A percentile compares a stretch with the other conserved stretches of the same genome.
phyloP scores from a whole-genome alignment of 305 asterid species.

The Ilex paraguariensis region DNA sequence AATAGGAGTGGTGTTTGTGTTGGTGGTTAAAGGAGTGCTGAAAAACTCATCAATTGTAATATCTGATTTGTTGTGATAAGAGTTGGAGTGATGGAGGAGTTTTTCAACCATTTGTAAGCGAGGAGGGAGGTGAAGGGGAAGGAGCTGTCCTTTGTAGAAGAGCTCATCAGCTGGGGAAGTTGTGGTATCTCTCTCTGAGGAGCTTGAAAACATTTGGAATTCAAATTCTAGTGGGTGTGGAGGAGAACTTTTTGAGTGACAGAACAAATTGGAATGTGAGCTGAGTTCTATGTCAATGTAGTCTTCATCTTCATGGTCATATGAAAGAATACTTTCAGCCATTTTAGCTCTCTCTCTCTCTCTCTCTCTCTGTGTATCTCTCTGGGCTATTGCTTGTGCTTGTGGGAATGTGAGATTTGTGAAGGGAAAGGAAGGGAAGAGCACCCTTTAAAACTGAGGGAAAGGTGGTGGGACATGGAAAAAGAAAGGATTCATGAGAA shows the following conservation, averaged over 20 bases:
- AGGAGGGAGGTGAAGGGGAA: slow-evolving; percentile 89
- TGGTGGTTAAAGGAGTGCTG: slow-evolving; percentile 54
- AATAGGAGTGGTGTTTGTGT: slow-evolving; percentile 23
- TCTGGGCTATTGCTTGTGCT: not conserved
- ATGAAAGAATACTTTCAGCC: slow-evolving; percentile 35
- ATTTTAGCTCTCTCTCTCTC: slow-evolving; percentile 17
- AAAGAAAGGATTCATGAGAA: no score
- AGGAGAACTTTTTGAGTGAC: slow-evolving; percentile 16
- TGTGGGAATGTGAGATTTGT: slow-evolving; percentile 5
- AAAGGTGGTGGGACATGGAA: no score
- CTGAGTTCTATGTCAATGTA: slow-evolving; percentile 70
- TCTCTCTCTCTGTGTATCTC: slow-evolving; percentile 1
- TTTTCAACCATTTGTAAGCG: slow-evolving; percentile 69
- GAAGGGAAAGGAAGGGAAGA: slow-evolving; percentile 3
- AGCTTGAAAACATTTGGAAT: slow-evolving; percentile 66
- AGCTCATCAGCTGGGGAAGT: slow-evolving; percentile 84
- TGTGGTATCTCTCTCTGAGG: slow-evolving; percentile 45
- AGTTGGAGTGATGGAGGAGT: slow-evolving; percentile 31
- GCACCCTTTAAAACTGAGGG: slow-evolving; percentile 4
- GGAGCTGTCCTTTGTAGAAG: slow-evolving; percentile 85
- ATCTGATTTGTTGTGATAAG: slow-evolving; percentile 1
- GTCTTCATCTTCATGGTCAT: slow-evolving; percentile 44
- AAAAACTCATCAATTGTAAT: slow-evolving; percentile 28
- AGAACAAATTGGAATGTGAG: slow-evolving; percentile 28
- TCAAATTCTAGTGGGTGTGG: slow-evolving; percentile 54